phyloP scores from a whole-genome alignment of 1,139 yeast species.

The Sugiyamaella japonica region DNA sequence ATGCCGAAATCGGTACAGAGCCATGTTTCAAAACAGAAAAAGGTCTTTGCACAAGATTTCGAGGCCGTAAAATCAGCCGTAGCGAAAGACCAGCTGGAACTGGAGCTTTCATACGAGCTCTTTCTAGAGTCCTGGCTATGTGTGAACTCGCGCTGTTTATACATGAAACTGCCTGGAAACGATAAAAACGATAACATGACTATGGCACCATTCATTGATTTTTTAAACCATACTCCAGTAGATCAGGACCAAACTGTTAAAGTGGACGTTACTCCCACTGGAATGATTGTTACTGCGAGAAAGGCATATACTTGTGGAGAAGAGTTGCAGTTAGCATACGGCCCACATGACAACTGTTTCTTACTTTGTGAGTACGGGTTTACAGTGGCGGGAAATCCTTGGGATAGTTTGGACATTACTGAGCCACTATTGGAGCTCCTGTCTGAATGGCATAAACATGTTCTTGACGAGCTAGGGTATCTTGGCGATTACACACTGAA shows the following conservation, averaged over 20 bases:
- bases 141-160: constrained; percentile 87
- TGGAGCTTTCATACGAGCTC: constrained; percentile 24
- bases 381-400: constrained; percentile 53
- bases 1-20: constrained; percentile 35
- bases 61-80: constrained; percentile 16
- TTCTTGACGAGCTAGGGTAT: constrained; percentile 55
- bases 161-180: constrained; percentile 64
- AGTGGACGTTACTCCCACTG: constrained; percentile 49
- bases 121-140: constrained; percentile 79
- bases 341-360: constrained; percentile 83
- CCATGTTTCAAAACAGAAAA: constrained; percentile 32
- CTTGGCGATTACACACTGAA: constrained; percentile 72
- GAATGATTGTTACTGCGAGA: constrained; percentile 49
- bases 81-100: constrained; percentile 9
- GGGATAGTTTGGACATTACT: constrained; percentile 73
- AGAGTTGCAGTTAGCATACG: constrained; percentile 75
- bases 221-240: constrained; percentile 69
- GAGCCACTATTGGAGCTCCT: constrained; percentile 45
- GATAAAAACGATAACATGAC: constrained; percentile 65
- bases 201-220: constrained; percentile 89
- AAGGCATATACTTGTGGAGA: constrained; percentile 44
- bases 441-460: constrained; percentile 43
- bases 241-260: constrained; percentile 46
- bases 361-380: constrained; percentile 88
- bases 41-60: constrained; percentile 33